Conservation (phyloP, 805 yeast species). For the Lipomyces lipofer region DNA sequence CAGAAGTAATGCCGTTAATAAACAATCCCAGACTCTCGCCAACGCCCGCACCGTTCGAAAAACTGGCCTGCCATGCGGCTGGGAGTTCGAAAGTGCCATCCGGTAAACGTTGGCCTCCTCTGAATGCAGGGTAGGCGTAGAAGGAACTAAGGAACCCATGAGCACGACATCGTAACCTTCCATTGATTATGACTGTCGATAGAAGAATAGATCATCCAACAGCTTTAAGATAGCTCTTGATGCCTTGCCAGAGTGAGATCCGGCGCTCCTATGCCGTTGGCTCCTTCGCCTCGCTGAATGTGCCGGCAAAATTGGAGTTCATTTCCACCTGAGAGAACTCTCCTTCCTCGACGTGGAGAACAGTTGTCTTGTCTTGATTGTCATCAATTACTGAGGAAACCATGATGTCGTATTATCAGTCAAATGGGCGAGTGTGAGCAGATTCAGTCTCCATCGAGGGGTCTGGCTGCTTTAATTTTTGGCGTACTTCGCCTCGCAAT, state of each 20-base stretch:
- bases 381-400: no score
- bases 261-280: constrained; percentile 27
- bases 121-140: constrained; percentile 15
- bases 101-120: constrained; percentile 16
- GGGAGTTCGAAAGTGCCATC: constrained; percentile 22
- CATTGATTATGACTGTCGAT: constrained; percentile 48
- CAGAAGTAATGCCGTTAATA: constrained; percentile 48
- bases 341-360: no score
- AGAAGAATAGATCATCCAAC: constrained; percentile 48
- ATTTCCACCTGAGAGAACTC: no score
- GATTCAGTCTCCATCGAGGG: no score
- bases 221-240: constrained; percentile 47
- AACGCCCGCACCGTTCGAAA: constrained; percentile 38
- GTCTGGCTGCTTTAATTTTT: no score
- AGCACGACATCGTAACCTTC: constrained; percentile 51
- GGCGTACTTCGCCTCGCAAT: no score
- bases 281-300: background rate
- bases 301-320: no score
- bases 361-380: no score
- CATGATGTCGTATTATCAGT: no score
- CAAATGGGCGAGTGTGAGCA: no score
- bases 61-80: constrained; percentile 37
- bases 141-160: constrained; percentile 46
- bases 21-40: constrained; percentile 52
- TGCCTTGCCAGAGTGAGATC: constrained; percentile 39